Percentiles rank a stretch among this genome's conserved stretches.
Evolutionary conservation across 2,329 filamentous ascomycete species (phyloP).

Genomic region (Parastagonospora avenae): DNA sequence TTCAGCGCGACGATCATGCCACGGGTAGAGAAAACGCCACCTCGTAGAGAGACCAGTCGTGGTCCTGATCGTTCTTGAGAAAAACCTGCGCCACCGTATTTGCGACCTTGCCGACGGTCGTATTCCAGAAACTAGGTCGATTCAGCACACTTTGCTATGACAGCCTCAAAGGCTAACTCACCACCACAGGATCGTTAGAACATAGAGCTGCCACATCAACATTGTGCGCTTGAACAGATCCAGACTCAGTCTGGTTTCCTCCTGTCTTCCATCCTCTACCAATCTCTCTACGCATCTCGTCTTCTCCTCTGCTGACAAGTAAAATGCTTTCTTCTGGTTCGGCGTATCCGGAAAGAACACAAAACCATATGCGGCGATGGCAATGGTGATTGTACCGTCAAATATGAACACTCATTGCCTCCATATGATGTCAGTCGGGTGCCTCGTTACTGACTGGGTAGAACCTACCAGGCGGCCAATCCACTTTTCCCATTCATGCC

Average conservation of each 20-base stretch:
- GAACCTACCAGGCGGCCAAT: constrained; percentile 5
- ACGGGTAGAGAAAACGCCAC: constrained; percentile 52
- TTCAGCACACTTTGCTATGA: constrained; percentile 41
- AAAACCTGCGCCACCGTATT: constrained; percentile 2
- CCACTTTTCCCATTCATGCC: constrained; percentile 7
- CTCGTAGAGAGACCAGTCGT: constrained; percentile 33
- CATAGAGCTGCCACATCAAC: constrained; percentile 52
- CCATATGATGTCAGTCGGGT: not conserved
- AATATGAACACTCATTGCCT: constrained; percentile 23
- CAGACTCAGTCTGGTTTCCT: constrained; percentile 37
- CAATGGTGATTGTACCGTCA: constrained; percentile 9
- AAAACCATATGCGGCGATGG: constrained; percentile 8
- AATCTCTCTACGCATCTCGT: constrained; percentile 6
- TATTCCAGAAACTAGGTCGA: not conserved
- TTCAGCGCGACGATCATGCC: constrained; percentile 47
- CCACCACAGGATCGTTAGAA: constrained; percentile 48
- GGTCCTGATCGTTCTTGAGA: not conserved
- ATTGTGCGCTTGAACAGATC: constrained; percentile 48
- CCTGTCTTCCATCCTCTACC: constrained; percentile 8
- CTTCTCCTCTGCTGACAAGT: constrained; percentile 8
- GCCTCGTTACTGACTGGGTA: not conserved
- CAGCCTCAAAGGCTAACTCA: constrained; percentile 43
- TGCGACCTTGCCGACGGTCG: not conserved
- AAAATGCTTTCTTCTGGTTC: constrained; percentile 6
- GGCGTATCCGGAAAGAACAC: constrained; percentile 15